phyloP scores from a whole-genome alignment of 169 alveolate species.

The Neospora caninum region DNA sequence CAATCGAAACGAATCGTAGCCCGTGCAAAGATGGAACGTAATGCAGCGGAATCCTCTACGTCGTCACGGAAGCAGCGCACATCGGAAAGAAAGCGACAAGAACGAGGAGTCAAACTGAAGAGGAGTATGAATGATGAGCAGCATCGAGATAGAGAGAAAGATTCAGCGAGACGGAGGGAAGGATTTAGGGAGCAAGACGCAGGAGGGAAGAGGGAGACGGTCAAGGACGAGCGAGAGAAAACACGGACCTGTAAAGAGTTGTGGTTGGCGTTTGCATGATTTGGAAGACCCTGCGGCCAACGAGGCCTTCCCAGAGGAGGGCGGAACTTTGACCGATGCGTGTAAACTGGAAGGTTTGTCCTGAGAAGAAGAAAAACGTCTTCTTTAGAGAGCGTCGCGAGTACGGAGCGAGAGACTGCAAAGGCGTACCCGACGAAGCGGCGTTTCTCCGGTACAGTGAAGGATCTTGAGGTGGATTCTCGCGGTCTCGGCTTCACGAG shows the following conservation, averaged over 20 bases:
- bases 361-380: neutral
- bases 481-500: no score
- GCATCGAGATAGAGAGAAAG: no score
- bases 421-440: no score
- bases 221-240: no score
- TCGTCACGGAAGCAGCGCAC: neutral
- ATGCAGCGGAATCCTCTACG: neutral
- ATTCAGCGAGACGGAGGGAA: no score
- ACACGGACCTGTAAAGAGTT: constrained; percentile 13
- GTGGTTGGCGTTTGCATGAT: neutral
- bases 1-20: neutral
- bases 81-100: neutral
- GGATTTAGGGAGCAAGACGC: no score
- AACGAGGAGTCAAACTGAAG: neutral
- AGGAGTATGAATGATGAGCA: neutral
- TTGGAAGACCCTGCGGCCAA: constrained; percentile 43
- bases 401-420: neutral
- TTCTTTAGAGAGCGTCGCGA: neutral
- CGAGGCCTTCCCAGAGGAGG: constrained; percentile 48
- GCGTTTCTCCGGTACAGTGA: no score
- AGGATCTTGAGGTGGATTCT: no score
- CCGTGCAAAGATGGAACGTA: neutral
- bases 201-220: neutral
- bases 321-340: neutral
- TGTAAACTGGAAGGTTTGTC: constrained; percentile 13